Evolutionary conservation across 352 stramenopile genomes (phyloP), one percentile per base, ranked within the genome.

Genomic region (Globisporangium nagaii): DNA sequence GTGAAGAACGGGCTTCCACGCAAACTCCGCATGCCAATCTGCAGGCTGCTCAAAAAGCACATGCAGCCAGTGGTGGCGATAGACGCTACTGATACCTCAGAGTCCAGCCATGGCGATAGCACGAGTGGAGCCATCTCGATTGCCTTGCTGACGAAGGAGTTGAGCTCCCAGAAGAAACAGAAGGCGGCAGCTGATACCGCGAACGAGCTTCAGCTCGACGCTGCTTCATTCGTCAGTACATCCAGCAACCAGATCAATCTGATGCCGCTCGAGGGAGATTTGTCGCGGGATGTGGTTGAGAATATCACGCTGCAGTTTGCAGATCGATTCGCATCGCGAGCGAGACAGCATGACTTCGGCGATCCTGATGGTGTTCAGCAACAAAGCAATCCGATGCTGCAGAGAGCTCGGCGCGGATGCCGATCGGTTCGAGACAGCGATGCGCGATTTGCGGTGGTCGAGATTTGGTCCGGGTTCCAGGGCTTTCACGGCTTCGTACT

Each of bases 1-100:
- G 56, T 76, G 49, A 66, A 65, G 41, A 63, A 72, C 30, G 67
- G 67, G 1, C 47, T 75, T 1, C 63, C 63, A 6, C n/a, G 22
- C 4, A 57, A 27, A n/a, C 41, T 75, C 11, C 64, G 72, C 17
- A 51, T 28, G 10, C 49, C 67, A 19, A 35, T 75, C 9, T 67
- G 56, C 55, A 62, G 47, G 24, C 22, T 72, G 0, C 22, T 75
- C 9, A 72, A 72, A 42, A 68, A 62, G 9, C 63, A 74, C 30
- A 31, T 64, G 13, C 41, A 25, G 17, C 57, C 57, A 19, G 20
- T 40, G 13, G 15, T 20, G 3, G 1, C n/a, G 8, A 19, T 34
- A n/a, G n/a, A n/a, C n/a, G n/a, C n/a, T 20, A 13, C 13, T 19
- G 19, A 20, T 24, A 40, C 19, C 24, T 5, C 22, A 41, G 31